Evolutionary conservation across 192 early-diverging fungal species (phyloP), one percentile per base, ranked within the genome.

Genomic region (Rhizoclosmatium globosum): DNA sequence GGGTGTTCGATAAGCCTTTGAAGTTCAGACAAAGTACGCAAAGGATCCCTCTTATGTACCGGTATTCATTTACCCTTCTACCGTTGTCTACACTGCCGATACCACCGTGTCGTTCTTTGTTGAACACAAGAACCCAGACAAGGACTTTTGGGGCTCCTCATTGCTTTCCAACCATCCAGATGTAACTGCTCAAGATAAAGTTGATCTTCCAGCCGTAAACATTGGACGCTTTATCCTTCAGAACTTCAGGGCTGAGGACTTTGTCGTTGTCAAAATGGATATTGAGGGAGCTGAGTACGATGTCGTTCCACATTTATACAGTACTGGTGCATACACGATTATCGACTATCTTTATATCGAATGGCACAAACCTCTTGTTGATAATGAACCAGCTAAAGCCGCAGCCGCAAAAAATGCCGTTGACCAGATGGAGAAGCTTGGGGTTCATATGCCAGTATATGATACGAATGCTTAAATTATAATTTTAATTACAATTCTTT

Each of bases 251-350:
- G 15, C 46, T 7, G 61, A 68, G 7, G 74, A 76, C 61, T 15
- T 9, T 76, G 74, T 76, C 13, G 74, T 76, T 46, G 74, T 76
- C 74, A 76, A 76, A 15, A 65, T 76, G 74, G 74, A 76, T 76
- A 62, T 76, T 19, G 74, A 76, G 62, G 74, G 74, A 15, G 74
- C 74, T 1, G 74, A 76, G 38, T 76, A 65, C 46, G 74, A 65
- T n/a, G 43, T 76, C 46, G n/a, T 76, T 62, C 74, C 74, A 9
- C 74, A 76, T 62, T 42, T 76, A 7, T 6, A 11, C 31, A 19
- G 41, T 17, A 65, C 62, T 13, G 38, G 74, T 4, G 74, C 74
- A 19, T 71, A 39, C 59, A 31, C n/a, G 2, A 58, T 45, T 57
- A 76, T 76, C 43, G 74, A 76, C 43, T 46, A 45, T 23, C 21